Evolutionary conservation across 2,329 filamentous ascomycete species (phyloP), one percentile per base, ranked within the genome.

Genomic region (Elsinoe batatas): DNA sequence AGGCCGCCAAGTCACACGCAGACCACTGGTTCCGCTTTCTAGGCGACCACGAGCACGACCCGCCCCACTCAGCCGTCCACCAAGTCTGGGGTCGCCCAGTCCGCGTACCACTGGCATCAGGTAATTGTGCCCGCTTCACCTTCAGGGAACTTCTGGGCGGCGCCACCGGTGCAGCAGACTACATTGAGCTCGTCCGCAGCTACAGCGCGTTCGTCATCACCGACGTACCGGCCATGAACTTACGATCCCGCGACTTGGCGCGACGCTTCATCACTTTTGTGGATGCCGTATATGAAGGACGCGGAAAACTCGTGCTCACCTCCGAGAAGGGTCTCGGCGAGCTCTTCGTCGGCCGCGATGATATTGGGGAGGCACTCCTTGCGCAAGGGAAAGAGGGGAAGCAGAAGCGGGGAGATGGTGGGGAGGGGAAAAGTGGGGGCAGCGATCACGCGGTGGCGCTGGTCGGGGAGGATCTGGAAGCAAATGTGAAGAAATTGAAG

Each of bases 201-300:
- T 98, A 97, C 70, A 86, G 96, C 59, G 84, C 91, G 1, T 97
- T 98, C 65, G 82, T 98, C 61, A 81, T 98, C 8, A 95, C 90
- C 0, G 87, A 91, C 53, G 84, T 97, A 1, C 93, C 93, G 0
- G 88, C 85, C 5, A 97, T 98, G 93, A 93, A 85, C 38, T 81
- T 89, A 61, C 82, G 82, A 55, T 83, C 90, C 65, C 82, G 93
- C 17, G 93, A 98, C 72, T 78, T 95, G 37, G 93, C 93, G 0
- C 77, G 93, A 11, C 80, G 93, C 4, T 96, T 98, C 71, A 98
- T 98, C 68, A 98, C 91, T 0, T 96, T 98, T 64, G 88, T 98
- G 61, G 93, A 98, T 68, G 91, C 93, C 5, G 85, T 96, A 3
- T 98, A 98, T 67, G 93, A 98, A 71, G 78, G 79, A 26, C 81